A percentile compares a stretch with the other conserved stretches of the same genome.
Evolutionary conservation across 768 basidiomycete species (phyloP).

Genomic region (Termitomyces sp.): DNA sequence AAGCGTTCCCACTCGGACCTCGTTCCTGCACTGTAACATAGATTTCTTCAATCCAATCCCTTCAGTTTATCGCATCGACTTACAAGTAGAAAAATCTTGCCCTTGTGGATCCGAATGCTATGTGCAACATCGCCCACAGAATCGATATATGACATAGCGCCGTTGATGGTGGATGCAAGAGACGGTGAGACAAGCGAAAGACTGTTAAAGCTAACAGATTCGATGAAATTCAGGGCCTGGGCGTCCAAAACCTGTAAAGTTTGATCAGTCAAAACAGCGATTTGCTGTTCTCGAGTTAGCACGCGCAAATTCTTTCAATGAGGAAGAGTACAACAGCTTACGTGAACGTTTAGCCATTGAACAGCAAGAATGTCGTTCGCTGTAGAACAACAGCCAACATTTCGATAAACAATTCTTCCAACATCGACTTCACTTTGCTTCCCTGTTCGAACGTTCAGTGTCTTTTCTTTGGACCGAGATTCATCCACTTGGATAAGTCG

Average conservation of each 20-base stretch:
- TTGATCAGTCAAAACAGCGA: conserved; percentile 51
- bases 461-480: conserved; percentile 41
- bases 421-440: conserved; percentile 55
- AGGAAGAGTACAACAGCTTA: conserved; percentile 42
- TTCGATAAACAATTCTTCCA: conserved; percentile 60
- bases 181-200: conserved; percentile 51
- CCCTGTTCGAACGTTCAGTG: conserved; percentile 50
- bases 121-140: conserved; percentile 52
- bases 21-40: conserved; percentile 47
- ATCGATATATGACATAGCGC: conserved; percentile 41
- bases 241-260: conserved; percentile 70
- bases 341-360: conserved; percentile 86
- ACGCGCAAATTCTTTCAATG: neutral
- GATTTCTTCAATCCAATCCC: conserved; percentile 3
- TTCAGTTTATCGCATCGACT: conserved; percentile 20
- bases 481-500: conserved; percentile 65
- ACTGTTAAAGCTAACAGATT: conserved; percentile 53
- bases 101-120: conserved; percentile 79
- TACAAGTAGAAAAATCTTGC: conserved; percentile 88
- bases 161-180: conserved; percentile 38
- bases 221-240: conserved; percentile 48
- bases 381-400: conserved; percentile 52
- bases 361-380: conserved; percentile 63
- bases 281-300: conserved; percentile 45
- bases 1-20: conserved; percentile 75